phyloP scores from a whole-genome alignment of 1,139 yeast species.

The Lodderomyces parapsilosis region DNA sequence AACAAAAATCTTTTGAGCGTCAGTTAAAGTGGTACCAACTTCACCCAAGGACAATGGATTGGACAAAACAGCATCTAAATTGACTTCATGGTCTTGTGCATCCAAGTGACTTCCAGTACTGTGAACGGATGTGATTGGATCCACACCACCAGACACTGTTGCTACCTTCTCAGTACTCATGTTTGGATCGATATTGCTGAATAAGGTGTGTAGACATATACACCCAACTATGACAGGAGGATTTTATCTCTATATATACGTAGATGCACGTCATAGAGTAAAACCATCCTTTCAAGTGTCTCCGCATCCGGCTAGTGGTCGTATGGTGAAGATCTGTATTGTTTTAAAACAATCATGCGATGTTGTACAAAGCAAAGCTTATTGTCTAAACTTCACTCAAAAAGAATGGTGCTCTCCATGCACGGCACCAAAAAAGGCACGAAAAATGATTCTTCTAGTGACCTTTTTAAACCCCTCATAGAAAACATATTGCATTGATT shows the following conservation, averaged over 20 bases:
- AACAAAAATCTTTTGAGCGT: conserved; percentile 26
- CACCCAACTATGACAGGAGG: too few species aligned
- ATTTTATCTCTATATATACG: not conserved
- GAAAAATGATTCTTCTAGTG: not conserved
- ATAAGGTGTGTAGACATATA: too few species aligned
- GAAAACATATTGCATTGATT: too few species aligned
- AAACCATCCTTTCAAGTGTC: not conserved
- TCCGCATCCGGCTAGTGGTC: not conserved
- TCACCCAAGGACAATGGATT: conserved; percentile 22
- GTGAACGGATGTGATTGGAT: not conserved
- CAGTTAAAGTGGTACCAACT: conserved; percentile 25
- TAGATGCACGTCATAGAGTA: not conserved
- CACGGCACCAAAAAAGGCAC: not conserved
- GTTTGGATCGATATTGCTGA: too few species aligned
- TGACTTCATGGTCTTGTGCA: conserved; percentile 15
- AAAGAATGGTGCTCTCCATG: not conserved
- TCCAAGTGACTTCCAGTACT: conserved; percentile 9
- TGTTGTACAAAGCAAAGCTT: not conserved
- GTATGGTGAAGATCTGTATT: not conserved
- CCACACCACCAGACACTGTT: not conserved
- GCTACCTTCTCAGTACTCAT: conserved; percentile 6
- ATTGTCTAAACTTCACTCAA: not conserved
- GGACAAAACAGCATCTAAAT: conserved; percentile 18
- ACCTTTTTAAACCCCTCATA: not conserved
- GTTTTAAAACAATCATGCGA: not conserved